phyloP scores from a whole-genome alignment of 441 rosid genomes.

The Adansonia gregorii region DNA sequence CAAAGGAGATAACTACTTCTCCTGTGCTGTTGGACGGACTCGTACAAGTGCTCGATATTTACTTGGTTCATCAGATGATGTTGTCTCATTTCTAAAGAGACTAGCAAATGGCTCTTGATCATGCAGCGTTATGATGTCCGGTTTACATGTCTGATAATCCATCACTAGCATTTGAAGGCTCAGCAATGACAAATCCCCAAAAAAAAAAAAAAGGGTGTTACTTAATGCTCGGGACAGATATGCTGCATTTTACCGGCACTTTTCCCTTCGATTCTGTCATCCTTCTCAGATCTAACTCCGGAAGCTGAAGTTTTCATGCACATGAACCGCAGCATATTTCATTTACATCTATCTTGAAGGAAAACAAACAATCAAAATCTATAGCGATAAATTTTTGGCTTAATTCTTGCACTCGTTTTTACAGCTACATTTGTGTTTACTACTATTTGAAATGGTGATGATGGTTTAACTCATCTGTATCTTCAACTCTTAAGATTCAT shows the following conservation, averaged over 20 bases:
- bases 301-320: background rate
- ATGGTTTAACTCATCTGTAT: background rate
- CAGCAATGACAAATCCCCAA: background rate
- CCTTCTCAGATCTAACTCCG: background rate
- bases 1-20: constrained; percentile 93
- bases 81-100: constrained; percentile 70
- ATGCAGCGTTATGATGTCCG: constrained; percentile 1
- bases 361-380: background rate
- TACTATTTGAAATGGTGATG: background rate
- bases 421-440: background rate
- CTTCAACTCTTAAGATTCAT: constrained; percentile 1
- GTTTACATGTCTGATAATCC: background rate
- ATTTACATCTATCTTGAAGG: background rate
- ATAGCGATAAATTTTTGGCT: background rate
- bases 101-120: constrained; percentile 48
- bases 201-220: too few relatives aligned
- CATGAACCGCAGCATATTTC: background rate
- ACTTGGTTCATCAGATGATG: constrained; percentile 80
- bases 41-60: constrained; percentile 81
- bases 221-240: background rate
- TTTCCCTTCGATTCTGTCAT: background rate
- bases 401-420: constrained; percentile 1
- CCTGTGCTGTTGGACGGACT: constrained; percentile 87
- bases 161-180: too few relatives aligned
- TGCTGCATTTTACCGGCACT: background rate